Base-by-base conservation (phyloP, 371 early-diverging fungal species). In the Mucor plumbeus region DNA sequence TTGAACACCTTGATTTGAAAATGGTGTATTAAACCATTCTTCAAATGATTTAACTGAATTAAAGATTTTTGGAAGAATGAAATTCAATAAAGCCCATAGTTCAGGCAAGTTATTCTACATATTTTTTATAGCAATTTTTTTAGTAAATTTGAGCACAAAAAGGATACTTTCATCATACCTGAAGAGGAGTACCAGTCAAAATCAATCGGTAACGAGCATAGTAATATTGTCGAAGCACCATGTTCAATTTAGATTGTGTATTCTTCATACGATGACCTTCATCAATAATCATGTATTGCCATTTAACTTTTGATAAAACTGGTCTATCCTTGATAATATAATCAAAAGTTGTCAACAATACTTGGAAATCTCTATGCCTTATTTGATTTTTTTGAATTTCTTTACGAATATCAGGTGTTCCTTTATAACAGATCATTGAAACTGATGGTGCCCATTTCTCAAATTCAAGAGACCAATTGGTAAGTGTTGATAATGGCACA, bases 231-330 rank as follows among this genome's bases (percentile, higher is more conserved):
- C 92, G 91, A 64, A 99, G 78, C 21, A 92, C 93, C 15, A 78
- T 70, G 15, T 95, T 90, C 57, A 98, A 85, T 74, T 96, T 97
- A 14, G 95, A 94, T 47, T 94, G 85, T 56, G 91, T 81, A 74
- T 99, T 99, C 84, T 99, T 99, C 90, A 99, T 92, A 73, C 99
- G 93, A 75, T 99, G 99, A 35, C 99, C 99, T 82, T 99, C 99
- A 77, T 99, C 99, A 69, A 99, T 94, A 68, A 99, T 96, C 81
- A 94, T 90, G 76, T 98, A 92, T 26, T 94, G 82, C 97, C 97
- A 99, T 72, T 94, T 92, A 73, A 97, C 87, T 74, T 93, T 92
- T 67, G 86, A 82, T 34, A 99, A 81, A 13, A 91, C 85, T 3
- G 89, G 91, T 65, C 91, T 86, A 71, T 99, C 99, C 74, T 92